A percentile compares a stretch with the other conserved stretches of the same genome.
Conservation (phyloP, 306 rosid species). For the Senna siamea region DNA sequence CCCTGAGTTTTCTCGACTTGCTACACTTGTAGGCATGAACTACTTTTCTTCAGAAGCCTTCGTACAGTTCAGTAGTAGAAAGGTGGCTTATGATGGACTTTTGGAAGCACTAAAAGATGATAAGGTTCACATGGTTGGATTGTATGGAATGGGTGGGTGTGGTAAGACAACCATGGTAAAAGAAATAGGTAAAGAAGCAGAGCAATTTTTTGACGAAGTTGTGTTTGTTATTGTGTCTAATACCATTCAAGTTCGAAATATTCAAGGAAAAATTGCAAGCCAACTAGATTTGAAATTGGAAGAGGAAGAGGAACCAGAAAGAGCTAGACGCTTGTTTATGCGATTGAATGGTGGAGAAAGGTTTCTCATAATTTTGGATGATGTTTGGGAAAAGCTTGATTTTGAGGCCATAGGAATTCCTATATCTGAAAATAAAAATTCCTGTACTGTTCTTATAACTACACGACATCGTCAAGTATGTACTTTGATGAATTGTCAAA, state of each 20-base stretch:
- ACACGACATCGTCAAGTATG: not conserved
- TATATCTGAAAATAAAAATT: not conserved
- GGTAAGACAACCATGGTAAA: not conserved
- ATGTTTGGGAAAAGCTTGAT: not conserved
- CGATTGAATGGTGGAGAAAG: not conserved
- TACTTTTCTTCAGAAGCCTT: not conserved
- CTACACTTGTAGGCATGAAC: not conserved
- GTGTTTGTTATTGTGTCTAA: not conserved
- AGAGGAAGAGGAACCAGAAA: not conserved
- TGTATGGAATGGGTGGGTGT: not conserved
- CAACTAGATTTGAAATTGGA: not conserved
- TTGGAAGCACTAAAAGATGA: not conserved
- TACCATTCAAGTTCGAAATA: not conserved
- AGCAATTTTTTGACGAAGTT: not conserved
- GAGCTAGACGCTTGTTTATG: not conserved
- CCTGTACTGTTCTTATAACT: not conserved
- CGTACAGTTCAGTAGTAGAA: not conserved
- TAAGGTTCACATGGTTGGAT: not conserved
- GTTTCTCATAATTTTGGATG: not conserved
- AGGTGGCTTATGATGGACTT: not conserved
- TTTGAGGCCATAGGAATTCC: not conserved
- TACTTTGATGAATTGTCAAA: not conserved
- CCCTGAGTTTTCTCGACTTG: not conserved
- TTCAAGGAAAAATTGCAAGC: not conserved
- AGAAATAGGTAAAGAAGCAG: not conserved